These are phyloP conservation scores for Pseudoscleropodium purum DNA, from an alignment of 225 moss, liverwort and hornwort species.

Conservation along the genomic window DNA sequence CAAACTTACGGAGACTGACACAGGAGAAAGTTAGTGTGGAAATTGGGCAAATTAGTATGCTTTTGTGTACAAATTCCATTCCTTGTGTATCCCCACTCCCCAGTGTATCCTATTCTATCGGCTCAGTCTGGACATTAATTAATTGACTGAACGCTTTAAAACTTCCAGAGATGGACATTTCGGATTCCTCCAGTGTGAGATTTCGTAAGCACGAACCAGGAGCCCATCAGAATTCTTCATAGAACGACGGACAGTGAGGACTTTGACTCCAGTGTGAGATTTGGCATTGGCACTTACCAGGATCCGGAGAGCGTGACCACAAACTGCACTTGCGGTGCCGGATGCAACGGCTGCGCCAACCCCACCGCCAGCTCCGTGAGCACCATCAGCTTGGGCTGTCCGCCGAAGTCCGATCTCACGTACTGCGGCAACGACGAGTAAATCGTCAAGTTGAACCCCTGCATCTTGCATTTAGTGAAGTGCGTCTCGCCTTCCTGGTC, in stretches of 20 bases:
- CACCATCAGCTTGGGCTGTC: neutral
- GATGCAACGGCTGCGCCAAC: conserved; percentile 59
- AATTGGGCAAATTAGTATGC: neutral
- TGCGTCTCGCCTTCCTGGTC: conserved; percentile 72
- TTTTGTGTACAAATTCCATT: neutral
- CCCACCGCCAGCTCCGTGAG: conserved; percentile 66
- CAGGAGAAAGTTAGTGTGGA: neutral
- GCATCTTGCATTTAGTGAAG: conserved; percentile 53
- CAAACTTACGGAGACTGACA: neutral
- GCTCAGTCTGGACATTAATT: neutral
- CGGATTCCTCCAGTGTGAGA: neutral
- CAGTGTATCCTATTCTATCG: neutral
- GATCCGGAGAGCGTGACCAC: conserved; percentile 66
- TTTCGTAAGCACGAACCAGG: neutral
- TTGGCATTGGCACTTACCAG: conserved; percentile 9
- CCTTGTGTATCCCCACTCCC: neutral
- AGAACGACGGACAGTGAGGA: neutral
- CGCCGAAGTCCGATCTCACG: conserved; percentile 51
- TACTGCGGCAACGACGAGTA: conserved; percentile 53
- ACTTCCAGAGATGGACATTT: neutral
- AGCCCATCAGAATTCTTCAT: neutral
- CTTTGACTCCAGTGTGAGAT: neutral
- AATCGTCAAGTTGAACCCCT: conserved; percentile 30
- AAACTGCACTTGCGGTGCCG: conserved; percentile 64
- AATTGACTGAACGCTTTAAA: neutral